Conservation (phyloP, 768 basidiomycete species). For the Cytidiella melzeri region DNA sequence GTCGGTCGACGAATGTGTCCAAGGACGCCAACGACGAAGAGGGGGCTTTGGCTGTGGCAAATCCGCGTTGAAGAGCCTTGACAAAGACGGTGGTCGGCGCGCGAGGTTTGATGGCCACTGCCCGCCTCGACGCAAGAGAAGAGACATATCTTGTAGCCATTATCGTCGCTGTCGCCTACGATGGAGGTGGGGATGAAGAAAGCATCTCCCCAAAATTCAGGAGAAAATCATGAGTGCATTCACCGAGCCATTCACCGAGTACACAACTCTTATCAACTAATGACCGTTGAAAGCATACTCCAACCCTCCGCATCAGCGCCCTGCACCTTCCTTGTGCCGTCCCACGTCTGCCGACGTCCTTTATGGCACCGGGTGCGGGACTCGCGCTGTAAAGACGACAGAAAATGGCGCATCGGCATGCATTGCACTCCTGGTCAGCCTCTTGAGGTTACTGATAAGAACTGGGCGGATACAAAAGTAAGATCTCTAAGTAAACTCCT, state of each 20-base stretch:
- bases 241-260: constrained; percentile 36
- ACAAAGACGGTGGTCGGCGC: constrained; percentile 16
- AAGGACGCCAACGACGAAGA: constrained; percentile 73
- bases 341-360: background rate
- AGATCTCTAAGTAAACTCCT: background rate
- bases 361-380: background rate
- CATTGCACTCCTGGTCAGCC: too few species aligned
- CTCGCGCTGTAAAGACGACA: too few species aligned
- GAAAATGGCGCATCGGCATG: too few species aligned
- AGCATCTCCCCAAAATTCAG: background rate
- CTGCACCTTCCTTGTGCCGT: too few species aligned
- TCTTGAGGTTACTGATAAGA: too few species aligned
- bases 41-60: constrained; percentile 58
- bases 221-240: constrained; percentile 18
- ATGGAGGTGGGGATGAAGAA: constrained; percentile 2
- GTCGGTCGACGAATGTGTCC: constrained; percentile 86
- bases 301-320: background rate
- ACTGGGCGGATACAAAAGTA: too few species aligned
- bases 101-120: constrained; percentile 11
- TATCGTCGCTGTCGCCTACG: background rate
- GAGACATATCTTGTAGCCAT: constrained; percentile 11
- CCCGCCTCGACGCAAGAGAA: constrained; percentile 10
- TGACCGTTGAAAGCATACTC: background rate
- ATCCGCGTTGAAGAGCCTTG: constrained; percentile 26
- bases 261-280: constrained; percentile 20